Conservation (phyloP, 2,329 filamentous ascomycete species). For the Scleromitrula shiraiana region DNA sequence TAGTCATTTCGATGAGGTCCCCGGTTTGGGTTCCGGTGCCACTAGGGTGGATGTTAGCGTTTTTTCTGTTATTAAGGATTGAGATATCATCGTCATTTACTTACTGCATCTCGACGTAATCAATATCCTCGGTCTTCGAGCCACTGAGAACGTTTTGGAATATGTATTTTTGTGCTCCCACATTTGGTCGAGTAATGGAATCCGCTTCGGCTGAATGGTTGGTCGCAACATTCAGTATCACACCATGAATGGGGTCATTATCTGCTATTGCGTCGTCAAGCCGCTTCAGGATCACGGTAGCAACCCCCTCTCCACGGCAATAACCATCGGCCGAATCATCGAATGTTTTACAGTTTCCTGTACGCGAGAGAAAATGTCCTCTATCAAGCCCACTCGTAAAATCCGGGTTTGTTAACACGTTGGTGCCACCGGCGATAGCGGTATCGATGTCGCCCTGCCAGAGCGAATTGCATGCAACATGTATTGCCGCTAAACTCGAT, state of each 20-base stretch:
- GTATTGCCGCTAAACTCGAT: constrained; percentile 44
- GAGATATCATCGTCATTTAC: too few relatives aligned
- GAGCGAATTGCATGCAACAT: constrained; percentile 44
- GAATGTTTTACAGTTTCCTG: constrained; percentile 37
- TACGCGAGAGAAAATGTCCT: constrained; percentile 12
- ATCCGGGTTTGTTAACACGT: constrained; percentile 25
- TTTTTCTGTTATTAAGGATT: too few relatives aligned
- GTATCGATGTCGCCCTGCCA: constrained; percentile 36
- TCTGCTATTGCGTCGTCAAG: constrained; percentile 38
- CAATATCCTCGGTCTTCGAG: constrained; percentile 7
- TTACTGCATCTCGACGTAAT: constrained; percentile 16
- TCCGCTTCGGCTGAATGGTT: constrained; percentile 39
- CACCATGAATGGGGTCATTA: constrained; percentile 35
- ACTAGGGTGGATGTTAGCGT: not conserved
- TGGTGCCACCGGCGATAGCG: constrained; percentile 36
- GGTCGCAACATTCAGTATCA: constrained; percentile 34
- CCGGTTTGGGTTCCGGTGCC: constrained; percentile 17
- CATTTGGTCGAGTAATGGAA: constrained; percentile 38
- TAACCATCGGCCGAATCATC: constrained; percentile 56
- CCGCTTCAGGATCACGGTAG: constrained; percentile 46
- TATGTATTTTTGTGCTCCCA: constrained; percentile 32
- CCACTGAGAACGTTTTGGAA: constrained; percentile 11
- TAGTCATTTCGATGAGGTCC: constrained; percentile 14
- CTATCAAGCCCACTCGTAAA: constrained; percentile 27
- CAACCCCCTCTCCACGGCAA: constrained; percentile 54